Conservation (phyloP, 306 rosid species). For the Gastrolobium villosum region DNA sequence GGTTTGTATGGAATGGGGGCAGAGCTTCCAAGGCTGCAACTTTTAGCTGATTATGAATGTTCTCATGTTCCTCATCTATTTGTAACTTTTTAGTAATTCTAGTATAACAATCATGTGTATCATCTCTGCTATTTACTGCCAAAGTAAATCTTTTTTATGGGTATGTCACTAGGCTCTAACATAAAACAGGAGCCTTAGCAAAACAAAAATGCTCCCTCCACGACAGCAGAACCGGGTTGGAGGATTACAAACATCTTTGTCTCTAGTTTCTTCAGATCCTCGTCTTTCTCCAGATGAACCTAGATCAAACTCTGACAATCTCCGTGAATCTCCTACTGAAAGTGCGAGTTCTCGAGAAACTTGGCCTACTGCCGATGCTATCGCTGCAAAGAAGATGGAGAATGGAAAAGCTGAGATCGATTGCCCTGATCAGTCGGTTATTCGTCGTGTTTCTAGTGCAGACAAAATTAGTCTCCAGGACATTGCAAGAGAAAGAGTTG, state of each 20-base stretch:
- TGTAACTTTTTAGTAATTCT: neutral
- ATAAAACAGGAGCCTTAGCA: conserved; percentile 57
- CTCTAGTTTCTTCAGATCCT: conserved; percentile 84
- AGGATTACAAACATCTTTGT: conserved; percentile 82
- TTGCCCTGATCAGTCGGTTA: conserved; percentile 78
- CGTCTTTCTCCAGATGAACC: conserved; percentile 89
- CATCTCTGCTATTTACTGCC: conserved; percentile 39
- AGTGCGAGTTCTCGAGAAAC: conserved; percentile 96
- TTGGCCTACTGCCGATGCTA: conserved; percentile 81
- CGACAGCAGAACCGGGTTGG: conserved; percentile 87
- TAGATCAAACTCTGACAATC: conserved; percentile 76
- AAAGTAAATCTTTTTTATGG: conserved; percentile 57
- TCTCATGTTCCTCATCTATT: conserved; percentile 1
- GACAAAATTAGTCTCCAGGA: conserved; percentile 89
- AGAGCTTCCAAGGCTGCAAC: conserved; percentile 27
- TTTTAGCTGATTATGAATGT: conserved; percentile 16
- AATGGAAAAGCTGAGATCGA: conserved; percentile 80
- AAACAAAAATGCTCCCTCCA: conserved; percentile 74
- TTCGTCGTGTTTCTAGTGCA: conserved; percentile 84
- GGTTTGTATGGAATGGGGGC: neutral
- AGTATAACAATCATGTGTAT: neutral
- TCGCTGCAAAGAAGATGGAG: conserved; percentile 83
- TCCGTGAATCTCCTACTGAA: conserved; percentile 89
- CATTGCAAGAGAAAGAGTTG: conserved; percentile 91
- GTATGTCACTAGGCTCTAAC: conserved; percentile 73